phyloP scores from a whole-genome alignment of 2,329 filamentous ascomycete genomes.

The Mycosphaerelloides madeirae region DNA sequence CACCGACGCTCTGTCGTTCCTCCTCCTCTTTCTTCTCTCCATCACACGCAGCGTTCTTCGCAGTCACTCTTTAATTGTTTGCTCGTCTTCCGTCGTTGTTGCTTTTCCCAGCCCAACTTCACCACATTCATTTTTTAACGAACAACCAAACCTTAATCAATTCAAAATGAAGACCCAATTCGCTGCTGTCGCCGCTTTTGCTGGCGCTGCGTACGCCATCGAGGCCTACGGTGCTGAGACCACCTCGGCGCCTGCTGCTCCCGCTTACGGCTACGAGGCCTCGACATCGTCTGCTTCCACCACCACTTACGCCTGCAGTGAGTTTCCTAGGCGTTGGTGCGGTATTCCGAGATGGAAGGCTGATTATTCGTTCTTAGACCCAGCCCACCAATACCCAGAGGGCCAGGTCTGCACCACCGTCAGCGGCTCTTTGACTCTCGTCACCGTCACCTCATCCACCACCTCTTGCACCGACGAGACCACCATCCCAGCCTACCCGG shows the following conservation, averaged over 20 bases:
- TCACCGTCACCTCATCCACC: constrained; percentile 4
- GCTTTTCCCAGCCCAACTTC: background rate
- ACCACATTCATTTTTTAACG: constrained; percentile 2
- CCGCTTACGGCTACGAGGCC: constrained; percentile 2
- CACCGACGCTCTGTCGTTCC: too few relatives aligned
- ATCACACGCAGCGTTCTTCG: too few relatives aligned
- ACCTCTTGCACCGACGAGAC: background rate
- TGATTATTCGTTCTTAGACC: background rate
- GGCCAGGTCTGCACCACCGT: constrained; percentile 6
- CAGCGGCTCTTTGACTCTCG: constrained; percentile 16
- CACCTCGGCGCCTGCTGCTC: constrained; percentile 1
- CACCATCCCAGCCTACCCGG: background rate
- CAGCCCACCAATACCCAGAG: constrained; percentile 14
- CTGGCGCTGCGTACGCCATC: constrained; percentile 7
- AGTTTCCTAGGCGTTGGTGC: too few relatives aligned
- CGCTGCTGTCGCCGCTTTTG: constrained; percentile 7
- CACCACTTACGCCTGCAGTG: constrained; percentile 6
- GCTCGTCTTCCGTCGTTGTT: constrained; percentile 3
- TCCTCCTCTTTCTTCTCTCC: too few relatives aligned
- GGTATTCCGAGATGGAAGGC: too few relatives aligned
- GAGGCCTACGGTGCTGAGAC: constrained; percentile 3
- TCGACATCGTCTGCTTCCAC: constrained; percentile 7
- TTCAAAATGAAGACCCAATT: constrained; percentile 10
- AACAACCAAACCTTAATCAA: background rate
- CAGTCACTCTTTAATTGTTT: background rate